Conservation (phyloP, 352 stramenopile species). For the Phytophthora sp. region DNA sequence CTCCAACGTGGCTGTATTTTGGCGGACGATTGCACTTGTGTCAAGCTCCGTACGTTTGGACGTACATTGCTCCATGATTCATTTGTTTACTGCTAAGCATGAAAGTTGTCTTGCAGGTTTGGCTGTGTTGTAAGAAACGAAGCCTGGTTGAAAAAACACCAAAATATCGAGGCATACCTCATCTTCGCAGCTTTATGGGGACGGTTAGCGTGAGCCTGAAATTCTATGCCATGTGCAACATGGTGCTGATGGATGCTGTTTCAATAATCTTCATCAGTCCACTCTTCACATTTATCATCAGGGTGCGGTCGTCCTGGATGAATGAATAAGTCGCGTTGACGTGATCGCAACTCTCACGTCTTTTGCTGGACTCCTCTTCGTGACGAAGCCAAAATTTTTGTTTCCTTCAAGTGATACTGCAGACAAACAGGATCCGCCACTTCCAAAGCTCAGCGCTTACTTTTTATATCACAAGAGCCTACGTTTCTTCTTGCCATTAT, state of each 20-base stretch:
- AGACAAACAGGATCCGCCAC: too few species aligned
- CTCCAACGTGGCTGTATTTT: constrained; percentile 51
- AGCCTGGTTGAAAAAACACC: too few species aligned
- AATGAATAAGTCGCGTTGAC: background rate
- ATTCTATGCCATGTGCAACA: constrained; percentile 59
- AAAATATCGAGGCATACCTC: too few species aligned
- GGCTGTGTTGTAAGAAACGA: constrained; percentile 32
- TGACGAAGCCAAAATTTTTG: background rate
- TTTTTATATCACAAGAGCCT: constrained; percentile 43
- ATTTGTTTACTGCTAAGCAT: background rate
- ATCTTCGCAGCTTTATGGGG: too few species aligned
- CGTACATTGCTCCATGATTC: too few species aligned
- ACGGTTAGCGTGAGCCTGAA: constrained; percentile 39
- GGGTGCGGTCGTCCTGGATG: background rate
- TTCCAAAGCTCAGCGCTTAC: too few species aligned
- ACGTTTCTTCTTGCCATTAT: constrained; percentile 42
- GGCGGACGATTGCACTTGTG: constrained; percentile 44
- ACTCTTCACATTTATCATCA: background rate
- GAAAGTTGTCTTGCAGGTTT: too few species aligned
- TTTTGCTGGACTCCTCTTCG: background rate
- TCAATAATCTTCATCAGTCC: constrained; percentile 39
- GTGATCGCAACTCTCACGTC: background rate
- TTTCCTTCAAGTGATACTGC: too few species aligned
- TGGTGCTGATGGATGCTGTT: constrained; percentile 64
- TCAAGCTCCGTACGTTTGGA: constrained; percentile 45